A percentile compares a stretch with the other conserved stretches of the same genome.
These are phyloP conservation scores for Corymbia citriodora DNA, from an alignment of 441 rosid species.

Conservation along the genomic window DNA sequence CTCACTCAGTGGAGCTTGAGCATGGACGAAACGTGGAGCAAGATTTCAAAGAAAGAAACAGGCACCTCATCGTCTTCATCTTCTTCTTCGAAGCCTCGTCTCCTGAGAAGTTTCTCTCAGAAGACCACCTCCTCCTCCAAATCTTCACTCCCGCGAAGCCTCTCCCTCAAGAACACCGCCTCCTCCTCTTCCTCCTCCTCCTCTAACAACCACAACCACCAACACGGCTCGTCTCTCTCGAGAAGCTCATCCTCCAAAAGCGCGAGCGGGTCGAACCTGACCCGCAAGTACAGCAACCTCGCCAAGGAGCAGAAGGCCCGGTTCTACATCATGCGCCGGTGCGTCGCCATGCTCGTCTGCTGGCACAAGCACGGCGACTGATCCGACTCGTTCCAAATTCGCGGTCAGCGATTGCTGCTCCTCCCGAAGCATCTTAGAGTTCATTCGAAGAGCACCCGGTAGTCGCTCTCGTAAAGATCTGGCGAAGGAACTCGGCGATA, in stretches of 20 bases:
- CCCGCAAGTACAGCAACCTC: conserved; percentile 70
- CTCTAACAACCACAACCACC: conserved; percentile 19
- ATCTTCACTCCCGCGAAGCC: conserved; percentile 59
- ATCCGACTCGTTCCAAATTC: background rate
- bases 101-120: conserved; percentile 8
- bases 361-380: conserved; percentile 98
- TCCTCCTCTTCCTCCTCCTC: conserved; percentile 58
- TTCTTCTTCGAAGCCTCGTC: background rate
- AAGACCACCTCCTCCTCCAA: conserved; percentile 25
- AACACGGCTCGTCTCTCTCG: conserved; percentile 43
- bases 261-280: conserved; percentile 13
- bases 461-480: background rate
- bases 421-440: background rate
- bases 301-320: conserved; percentile 97
- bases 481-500: conserved; percentile 9
- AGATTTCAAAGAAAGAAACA: conserved; percentile 51
- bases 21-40: conserved; percentile 88
- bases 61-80: background rate
- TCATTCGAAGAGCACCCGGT: background rate
- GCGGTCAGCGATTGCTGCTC: background rate
- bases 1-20: background rate
- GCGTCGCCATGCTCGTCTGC: conserved; percentile 98
- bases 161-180: conserved; percentile 60
- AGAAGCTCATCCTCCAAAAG: conserved; percentile 27
- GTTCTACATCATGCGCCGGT: conserved; percentile 95